phyloP scores from a whole-genome alignment of 495 filamentous ascomycete genomes.

The Tuber brumale region DNA sequence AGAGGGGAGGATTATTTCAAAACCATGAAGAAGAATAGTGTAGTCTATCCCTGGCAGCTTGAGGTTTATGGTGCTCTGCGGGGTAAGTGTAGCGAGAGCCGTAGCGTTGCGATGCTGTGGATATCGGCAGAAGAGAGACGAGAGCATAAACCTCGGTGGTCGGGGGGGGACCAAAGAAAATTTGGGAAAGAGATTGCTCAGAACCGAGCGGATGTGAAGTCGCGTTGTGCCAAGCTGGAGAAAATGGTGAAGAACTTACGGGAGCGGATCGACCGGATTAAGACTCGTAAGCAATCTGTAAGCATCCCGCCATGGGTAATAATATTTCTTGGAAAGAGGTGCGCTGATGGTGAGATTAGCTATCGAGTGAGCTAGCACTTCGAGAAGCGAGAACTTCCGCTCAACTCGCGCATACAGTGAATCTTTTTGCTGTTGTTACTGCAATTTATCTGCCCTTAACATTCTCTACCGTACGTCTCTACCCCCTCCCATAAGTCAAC shows the following conservation, averaged over 20 bases:
- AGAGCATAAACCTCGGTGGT: neutral
- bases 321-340: neutral
- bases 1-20: slow-evolving; percentile 1
- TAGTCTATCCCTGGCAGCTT: slow-evolving; percentile 1
- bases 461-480: neutral
- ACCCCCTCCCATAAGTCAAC: neutral
- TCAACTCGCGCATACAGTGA: neutral
- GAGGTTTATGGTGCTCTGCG: neutral
- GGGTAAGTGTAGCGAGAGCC: neutral
- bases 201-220: neutral
- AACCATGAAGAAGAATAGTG: slow-evolving; percentile 4
- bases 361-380: neutral
- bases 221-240: neutral
- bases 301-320: neutral
- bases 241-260: neutral
- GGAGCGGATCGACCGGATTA: neutral
- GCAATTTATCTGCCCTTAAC: neutral
- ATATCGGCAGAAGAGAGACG: neutral
- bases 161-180: neutral
- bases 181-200: neutral
- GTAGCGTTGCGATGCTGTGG: neutral
- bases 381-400: neutral
- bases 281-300: neutral
- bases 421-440: slow-evolving; percentile 7
- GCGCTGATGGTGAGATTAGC: neutral